Conservation (phyloP, 768 basidiomycete species). For the Hebeloma cylindrosporum region DNA sequence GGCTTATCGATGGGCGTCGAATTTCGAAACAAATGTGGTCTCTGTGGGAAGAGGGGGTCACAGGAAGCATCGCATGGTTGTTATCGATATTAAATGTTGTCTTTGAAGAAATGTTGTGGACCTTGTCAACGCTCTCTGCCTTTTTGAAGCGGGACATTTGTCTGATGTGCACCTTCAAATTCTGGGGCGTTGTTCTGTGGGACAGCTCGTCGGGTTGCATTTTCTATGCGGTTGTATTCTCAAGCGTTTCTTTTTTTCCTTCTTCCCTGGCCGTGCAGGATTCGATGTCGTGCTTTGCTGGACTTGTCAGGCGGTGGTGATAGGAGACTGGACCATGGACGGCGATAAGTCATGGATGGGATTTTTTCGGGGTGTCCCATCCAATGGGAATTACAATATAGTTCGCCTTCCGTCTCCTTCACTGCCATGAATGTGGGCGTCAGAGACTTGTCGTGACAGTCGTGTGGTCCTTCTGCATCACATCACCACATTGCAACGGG, state of each 20-base stretch:
- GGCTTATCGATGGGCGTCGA: slow-evolving; percentile 17
- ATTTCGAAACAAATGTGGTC: slow-evolving; percentile 2
- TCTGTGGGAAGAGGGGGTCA: slow-evolving; percentile 7
- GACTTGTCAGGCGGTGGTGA: slow-evolving; percentile 5
- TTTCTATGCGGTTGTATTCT: too few relatives aligned
- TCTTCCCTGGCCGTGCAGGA: background rate
- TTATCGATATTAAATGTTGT: slow-evolving; percentile 16
- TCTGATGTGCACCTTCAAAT: too few relatives aligned
- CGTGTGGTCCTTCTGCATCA: too few relatives aligned
- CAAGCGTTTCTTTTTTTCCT: background rate
- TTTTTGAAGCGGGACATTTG: too few relatives aligned
- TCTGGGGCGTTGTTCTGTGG: too few relatives aligned
- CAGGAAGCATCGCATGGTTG: slow-evolving; percentile 3
- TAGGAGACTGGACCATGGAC: slow-evolving; percentile 6
- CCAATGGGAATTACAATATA: too few relatives aligned
- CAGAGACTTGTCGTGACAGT: too few relatives aligned
- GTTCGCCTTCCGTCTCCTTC: too few relatives aligned
- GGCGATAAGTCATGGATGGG: slow-evolving; percentile 5
- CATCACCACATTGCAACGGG: slow-evolving; percentile 9
- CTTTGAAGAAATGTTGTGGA: background rate
- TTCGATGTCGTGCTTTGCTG: slow-evolving; percentile 11
- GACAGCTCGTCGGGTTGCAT: too few relatives aligned
- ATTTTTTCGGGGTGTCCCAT: too few relatives aligned
- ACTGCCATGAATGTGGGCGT: too few relatives aligned
- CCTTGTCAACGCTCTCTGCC: too few relatives aligned